Evolutionary conservation across 2,329 filamentous ascomycete genomes (phyloP), one percentile per base, ranked within the genome.

Genomic region (Pseudocercospora cruenta): DNA sequence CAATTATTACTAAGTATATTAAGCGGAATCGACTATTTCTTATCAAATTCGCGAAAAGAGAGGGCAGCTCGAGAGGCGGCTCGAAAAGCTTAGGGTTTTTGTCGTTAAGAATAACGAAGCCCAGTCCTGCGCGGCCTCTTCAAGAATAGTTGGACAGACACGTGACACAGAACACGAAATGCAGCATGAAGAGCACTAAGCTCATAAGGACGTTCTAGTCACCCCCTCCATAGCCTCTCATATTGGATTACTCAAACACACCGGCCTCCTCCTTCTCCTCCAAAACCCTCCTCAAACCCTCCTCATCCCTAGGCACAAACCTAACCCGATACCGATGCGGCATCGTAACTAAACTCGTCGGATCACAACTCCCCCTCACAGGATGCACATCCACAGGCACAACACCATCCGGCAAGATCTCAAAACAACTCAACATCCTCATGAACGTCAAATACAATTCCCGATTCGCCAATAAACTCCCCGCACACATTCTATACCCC

Each of bases 401-500:
- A n/a, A n/a, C n/a, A n/a, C 79, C 47, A 85, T 84, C 3, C 0
- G 47, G 47, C 61, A 85, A 78, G 63, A 90, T 84, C 66, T 84
- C 83, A 75, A 90, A 89, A 71, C 85, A 85, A 74, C 84, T 87
- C 26, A 90, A 77, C 69, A 87, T 84, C 31, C 88, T 82, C 78
- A 90, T 82, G 72, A 88, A 90, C 10, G 88, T 81, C 9, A 90
- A 80, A 67, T 91, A 90, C 19, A 90, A 79, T 73, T 90, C 88
- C 1, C 88, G 81, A 71, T 90, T 90, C 10, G 88, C 87, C 1
- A 90, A 80, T 45, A 88, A 73, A 1, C 83, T 87, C 43, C 87
- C 88, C 0, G 88, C 87, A 67, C 88, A 90, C 88, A 90, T 90
- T 45, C 88, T 84, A 69, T 89, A 90, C 1, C 88, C 88, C 9